Evolutionary conservation across 257 asterid species (phyloP), one percentile per base, ranked within the genome.

Genomic region (Solanum arcanum): DNA sequence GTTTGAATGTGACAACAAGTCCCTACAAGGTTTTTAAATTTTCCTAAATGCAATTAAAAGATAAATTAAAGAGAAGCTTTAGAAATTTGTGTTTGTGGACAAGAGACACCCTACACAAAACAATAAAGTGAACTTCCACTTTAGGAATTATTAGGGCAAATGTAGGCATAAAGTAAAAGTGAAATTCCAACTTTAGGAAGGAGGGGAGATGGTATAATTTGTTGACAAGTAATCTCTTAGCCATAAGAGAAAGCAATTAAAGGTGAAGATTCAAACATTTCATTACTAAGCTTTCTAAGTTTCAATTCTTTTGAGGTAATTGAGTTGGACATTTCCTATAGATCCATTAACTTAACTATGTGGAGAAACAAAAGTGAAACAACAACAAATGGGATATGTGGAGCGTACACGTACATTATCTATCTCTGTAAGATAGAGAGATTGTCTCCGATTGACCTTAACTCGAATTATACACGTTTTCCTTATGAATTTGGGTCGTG

Each of bases 111-210:
- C 85, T 49, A 49, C 69, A 29, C 44, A 81, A 27, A 80, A 81
- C 23, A 47, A 81, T 47, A 81, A 81, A 81, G 85, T 29, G 25
- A 81, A 18, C 44, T 81, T 81, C 46, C 20, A 49, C 69, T 81
- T 81, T 78, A 78, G 84, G 66, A 78, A 78, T 78, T 81, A 81
- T 78, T 80, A 49, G 20, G 69, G 20, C 69, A 81, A 81, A 49
- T 49, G 27, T 23, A 20, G 4, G 25, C 44, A 72, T 72, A 33
- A 72, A 72, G 78, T 70, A 70, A 81, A 81, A 52, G 12, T 41
- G 12, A 21, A 49, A 31, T 49, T 29, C 44, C 85, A 49, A 81
- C 85, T 81, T 49, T 81, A 81, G 41, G 85, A 49, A 49, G 68
- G 69, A 80, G 66, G 42, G 44, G 44, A 80, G 68, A 29, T 80